phyloP scores from a whole-genome alignment of 2,329 filamentous ascomycete genomes.

The Diplodia mutila region DNA sequence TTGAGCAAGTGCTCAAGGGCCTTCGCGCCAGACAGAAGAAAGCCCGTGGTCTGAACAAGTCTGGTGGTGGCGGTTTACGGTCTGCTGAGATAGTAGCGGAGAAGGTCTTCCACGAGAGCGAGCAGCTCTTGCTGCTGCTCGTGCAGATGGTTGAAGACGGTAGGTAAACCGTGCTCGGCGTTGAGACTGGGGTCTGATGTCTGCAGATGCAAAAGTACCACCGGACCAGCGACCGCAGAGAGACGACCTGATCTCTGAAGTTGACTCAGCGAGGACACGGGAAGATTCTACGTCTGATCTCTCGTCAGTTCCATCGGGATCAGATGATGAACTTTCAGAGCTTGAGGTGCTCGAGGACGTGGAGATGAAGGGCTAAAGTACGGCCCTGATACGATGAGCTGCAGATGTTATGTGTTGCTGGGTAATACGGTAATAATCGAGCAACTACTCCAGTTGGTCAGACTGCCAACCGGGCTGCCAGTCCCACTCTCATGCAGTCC shows the following conservation, averaged over 20 bases:
- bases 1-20: conserved; percentile 24
- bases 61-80: conserved; percentile 50
- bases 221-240: not conserved
- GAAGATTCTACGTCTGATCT: not conserved
- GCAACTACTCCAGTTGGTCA: too few relatives aligned
- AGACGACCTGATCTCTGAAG: not conserved
- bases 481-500: too few relatives aligned
- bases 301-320: not conserved
- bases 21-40: conserved; percentile 53
- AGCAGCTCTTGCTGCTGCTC: conserved; percentile 39
- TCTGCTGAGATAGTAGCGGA: conserved; percentile 47
- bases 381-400: too few relatives aligned
- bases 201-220: not conserved
- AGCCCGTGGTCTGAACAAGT: conserved; percentile 57
- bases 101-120: conserved; percentile 39
- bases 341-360: not conserved
- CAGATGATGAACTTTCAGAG: not conserved
- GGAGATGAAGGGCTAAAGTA: not conserved
- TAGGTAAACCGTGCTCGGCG: not conserved
- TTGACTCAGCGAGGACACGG: not conserved
- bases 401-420: not conserved
- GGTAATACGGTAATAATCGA: not conserved
- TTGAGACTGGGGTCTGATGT: not conserved
- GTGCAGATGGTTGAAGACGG: conserved; percentile 40
- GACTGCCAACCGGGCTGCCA: too few relatives aligned